Evolutionary conservation across 768 basidiomycete species (phyloP), one percentile per base, ranked within the genome.

Genomic region (Scleroderma bovista): DNA sequence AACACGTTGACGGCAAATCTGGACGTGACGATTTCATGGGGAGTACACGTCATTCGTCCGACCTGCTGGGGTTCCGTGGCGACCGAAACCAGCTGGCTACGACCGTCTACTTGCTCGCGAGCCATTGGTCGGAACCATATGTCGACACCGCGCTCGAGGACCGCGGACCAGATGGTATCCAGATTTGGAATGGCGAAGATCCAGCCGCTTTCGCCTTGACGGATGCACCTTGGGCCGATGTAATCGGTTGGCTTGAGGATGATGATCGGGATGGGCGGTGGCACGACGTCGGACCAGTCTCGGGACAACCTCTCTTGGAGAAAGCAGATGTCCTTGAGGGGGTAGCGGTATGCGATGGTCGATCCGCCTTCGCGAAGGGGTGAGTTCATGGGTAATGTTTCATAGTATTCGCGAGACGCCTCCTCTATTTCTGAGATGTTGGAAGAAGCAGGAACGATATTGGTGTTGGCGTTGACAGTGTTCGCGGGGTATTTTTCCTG

Each of bases 1-100:
- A 65, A 65, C 0, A 65, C 41, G 39, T 67, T 67, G 2, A 65
- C 55, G 16, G 65, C 61, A 15, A 61, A 61, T 9, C 46, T 42
- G 16, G 56, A 51, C 12, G 54, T 55, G 7, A 53, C 49, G 23
- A 55, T 43, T 6, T 60, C 49, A 41, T 60, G 52, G 11, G 56
- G 55, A 24, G 26, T 15, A 22, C 64, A 62, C 2, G 33, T 1
- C 9, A 50, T 51, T 3, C 0, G 44, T 2, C 57, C 62, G 19
- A 3, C 19, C 19, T 39, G n/a, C 2, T 17, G 12, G 29, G 2
- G 20, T 3, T 7, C 6, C 41, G 44, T 1, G 48, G 39, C n/a
- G 46, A 63, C 47, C 3, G 3, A 5, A 6, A 20, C 8, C 3
- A 37, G 36, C 2, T 37, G 13, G 20, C 36, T 32, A 29, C 26